phyloP scores from a whole-genome alignment of 768 basidiomycete species.

The Mycena venus region DNA sequence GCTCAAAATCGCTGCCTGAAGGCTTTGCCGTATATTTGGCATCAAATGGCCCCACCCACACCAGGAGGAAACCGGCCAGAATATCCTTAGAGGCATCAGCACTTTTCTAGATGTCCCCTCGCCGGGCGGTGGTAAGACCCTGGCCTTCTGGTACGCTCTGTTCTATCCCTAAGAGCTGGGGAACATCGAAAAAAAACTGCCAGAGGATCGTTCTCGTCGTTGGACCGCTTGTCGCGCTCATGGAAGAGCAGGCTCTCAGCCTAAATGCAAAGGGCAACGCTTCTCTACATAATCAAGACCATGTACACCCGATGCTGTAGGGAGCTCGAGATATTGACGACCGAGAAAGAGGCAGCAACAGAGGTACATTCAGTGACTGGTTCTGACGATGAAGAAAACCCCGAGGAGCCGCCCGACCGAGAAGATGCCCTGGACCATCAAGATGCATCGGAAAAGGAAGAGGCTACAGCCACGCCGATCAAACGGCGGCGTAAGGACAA shows the following conservation, averaged over 20 bases:
- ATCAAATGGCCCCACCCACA: not conserved
- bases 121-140: constrained; percentile 33
- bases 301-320: constrained; percentile 3
- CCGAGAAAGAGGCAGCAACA: not conserved
- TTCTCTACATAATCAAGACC: constrained; percentile 26
- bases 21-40: constrained; percentile 1
- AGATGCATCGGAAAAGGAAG: constrained; percentile 1
- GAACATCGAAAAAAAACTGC: no score
- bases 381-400: not conserved
- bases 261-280: no score
- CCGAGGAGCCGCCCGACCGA: not conserved
- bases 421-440: not conserved
- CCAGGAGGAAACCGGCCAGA: constrained; percentile 19
- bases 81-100: constrained; percentile 10
- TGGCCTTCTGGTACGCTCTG: constrained; percentile 33
- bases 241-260: no score
- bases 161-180: constrained; percentile 34
- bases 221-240: no score
- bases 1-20: not conserved
- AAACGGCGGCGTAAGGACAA: constrained; percentile 3
- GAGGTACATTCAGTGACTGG: not conserved
- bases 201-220: no score
- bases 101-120: constrained; percentile 28
- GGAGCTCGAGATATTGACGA: not conserved
- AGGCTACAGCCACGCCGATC: not conserved